These are phyloP conservation scores for Pseudozyma thailandica DNA, from an alignment of 1,284 basidiomycete genomes.

Conservation along the genomic window DNA sequence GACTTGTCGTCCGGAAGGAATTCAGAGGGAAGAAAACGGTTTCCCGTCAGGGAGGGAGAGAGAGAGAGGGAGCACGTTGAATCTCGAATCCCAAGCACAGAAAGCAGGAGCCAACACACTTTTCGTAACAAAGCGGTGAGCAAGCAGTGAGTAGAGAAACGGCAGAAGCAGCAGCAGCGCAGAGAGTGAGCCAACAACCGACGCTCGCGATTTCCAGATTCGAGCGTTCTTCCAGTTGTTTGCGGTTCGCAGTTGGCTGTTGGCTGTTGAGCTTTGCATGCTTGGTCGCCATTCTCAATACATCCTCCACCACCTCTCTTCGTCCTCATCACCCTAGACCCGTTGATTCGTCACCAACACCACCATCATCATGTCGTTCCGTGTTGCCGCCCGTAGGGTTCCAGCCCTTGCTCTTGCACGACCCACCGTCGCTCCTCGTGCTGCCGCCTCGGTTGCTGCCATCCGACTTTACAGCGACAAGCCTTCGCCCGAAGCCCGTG, in stretches of 20 bases:
- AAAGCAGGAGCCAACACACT: background rate
- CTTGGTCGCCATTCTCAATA: slow-evolving; percentile 19
- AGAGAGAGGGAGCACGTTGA: background rate
- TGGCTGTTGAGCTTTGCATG: background rate
- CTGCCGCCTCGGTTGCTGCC: slow-evolving; percentile 45
- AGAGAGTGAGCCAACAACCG: background rate
- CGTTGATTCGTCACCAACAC: background rate
- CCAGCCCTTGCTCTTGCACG: slow-evolving; percentile 52
- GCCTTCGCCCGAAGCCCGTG: slow-evolving; percentile 80
- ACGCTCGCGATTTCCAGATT: background rate
- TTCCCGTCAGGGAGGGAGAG: background rate
- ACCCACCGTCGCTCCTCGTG: slow-evolving; percentile 35
- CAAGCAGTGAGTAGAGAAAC: background rate
- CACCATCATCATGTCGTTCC: slow-evolving; percentile 43
- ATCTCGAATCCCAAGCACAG: background rate
- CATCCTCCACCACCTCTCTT: slow-evolving; percentile 12
- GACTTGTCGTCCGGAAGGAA: slow-evolving; percentile 8
- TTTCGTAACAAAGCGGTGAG: background rate
- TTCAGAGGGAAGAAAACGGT: slow-evolving; percentile 6
- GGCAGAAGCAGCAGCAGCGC: too few species aligned
- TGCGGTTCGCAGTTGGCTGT: background rate
- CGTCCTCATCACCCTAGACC: slow-evolving; percentile 16
- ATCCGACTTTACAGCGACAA: slow-evolving; percentile 65
- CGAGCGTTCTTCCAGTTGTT: slow-evolving; percentile 9
- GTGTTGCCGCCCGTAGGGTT: slow-evolving; percentile 44